Evolutionary conservation across 768 basidiomycete species (phyloP).

Genomic region (Lactarius sp.): DNA sequence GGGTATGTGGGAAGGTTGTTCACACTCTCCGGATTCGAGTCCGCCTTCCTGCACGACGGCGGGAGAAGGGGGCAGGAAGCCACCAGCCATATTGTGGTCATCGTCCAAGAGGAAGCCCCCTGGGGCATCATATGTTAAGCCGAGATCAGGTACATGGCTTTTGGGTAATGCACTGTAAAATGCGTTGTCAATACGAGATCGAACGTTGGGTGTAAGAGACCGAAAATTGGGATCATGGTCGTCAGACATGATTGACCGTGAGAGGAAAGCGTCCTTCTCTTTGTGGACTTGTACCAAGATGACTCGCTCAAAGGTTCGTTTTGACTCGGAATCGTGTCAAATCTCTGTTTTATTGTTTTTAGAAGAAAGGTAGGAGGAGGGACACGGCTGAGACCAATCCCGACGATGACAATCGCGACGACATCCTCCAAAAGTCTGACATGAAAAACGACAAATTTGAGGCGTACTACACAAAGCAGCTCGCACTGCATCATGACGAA

Average conservation of each 20-base stretch:
- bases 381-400: not conserved
- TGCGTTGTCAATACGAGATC: constrained; percentile 17
- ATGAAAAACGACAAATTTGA: constrained; percentile 70
- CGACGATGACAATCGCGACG: constrained; percentile 40
- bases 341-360: not conserved
- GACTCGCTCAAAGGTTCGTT: constrained; percentile 19
- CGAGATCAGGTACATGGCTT: not conserved
- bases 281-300: not conserved
- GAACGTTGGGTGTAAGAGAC: not conserved
- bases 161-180: not conserved
- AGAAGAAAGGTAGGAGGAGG: not conserved
- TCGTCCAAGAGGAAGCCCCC: constrained; percentile 37
- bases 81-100: constrained; percentile 26
- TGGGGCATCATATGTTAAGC: not conserved
- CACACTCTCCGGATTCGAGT: constrained; percentile 7
- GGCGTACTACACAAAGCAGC: constrained; percentile 70
- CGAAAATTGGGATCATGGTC: constrained; percentile 1
- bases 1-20: constrained; percentile 39
- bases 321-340: not conserved
- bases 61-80: constrained; percentile 30
- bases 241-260: constrained; percentile 5
- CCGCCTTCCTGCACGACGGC: not conserved
- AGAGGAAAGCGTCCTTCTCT: not conserved
- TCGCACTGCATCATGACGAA: constrained; percentile 65
- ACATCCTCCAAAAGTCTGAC: constrained; percentile 51